Conservation (phyloP, 345 rosid genomes). For the Psidium friedrichsthalianum region DNA sequence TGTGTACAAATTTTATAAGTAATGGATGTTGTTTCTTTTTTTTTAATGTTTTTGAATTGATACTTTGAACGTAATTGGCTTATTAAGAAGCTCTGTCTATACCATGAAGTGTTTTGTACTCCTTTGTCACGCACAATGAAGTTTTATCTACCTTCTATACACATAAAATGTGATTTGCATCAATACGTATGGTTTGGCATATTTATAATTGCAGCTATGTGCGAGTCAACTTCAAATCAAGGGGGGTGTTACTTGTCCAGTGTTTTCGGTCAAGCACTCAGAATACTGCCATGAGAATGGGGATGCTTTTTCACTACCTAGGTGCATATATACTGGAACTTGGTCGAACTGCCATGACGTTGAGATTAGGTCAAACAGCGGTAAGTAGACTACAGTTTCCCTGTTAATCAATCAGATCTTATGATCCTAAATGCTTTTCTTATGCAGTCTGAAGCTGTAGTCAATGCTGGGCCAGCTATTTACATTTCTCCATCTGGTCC, state of each 20-base stretch:
- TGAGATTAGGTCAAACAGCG: slow-evolving; percentile 61
- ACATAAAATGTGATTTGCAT: not conserved
- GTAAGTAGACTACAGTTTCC: slow-evolving; percentile 16
- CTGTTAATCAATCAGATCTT: not conserved
- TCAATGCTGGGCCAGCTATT: slow-evolving; percentile 76
- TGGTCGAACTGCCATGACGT: slow-evolving; percentile 66
- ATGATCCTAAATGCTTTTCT: not conserved
- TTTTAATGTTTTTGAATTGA: not conserved
- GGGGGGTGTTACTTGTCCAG: slow-evolving; percentile 30
- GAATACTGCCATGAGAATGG: slow-evolving; percentile 37
- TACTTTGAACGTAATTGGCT: not conserved
- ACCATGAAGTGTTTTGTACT: not conserved
- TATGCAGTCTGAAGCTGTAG: slow-evolving; percentile 62
- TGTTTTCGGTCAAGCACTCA: slow-evolving; percentile 22
- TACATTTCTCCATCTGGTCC: slow-evolving; percentile 62
- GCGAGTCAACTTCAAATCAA: slow-evolving; percentile 45
- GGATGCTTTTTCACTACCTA: slow-evolving; percentile 37
- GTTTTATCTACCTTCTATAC: not conserved
- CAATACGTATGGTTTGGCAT: not conserved
- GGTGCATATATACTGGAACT: slow-evolving; percentile 75
- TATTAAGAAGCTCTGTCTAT: not conserved
- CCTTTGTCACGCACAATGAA: not conserved
- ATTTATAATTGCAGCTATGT: slow-evolving; percentile 32
- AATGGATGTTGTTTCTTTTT: not conserved
- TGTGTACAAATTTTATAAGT: not conserved